Evolutionary conservation across 108 stramenopile species (phyloP).

Genomic region (Nitzschia inconspicua): DNA sequence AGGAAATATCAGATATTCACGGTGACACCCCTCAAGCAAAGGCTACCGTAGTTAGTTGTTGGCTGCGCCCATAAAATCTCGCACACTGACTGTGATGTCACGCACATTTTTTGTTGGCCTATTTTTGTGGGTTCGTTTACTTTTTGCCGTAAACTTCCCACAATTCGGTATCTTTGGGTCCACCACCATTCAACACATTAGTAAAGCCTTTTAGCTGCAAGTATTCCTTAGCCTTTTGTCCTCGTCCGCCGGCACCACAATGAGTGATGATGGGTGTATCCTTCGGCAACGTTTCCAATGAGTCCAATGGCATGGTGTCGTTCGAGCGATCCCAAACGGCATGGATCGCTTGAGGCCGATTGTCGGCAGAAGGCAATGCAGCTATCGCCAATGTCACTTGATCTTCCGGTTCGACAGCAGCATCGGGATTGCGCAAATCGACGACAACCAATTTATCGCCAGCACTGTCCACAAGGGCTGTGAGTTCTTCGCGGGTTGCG

Average conservation of each 20-base stretch:
- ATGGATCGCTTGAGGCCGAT: conserved; percentile 60
- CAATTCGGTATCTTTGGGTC: conserved; percentile 81
- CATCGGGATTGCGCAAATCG: conserved; percentile 79
- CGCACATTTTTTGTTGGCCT: no score
- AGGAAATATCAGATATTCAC: no score
- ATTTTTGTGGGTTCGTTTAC: conserved; percentile 29
- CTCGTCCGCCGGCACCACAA: conserved; percentile 86
- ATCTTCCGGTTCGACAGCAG: conserved; percentile 72
- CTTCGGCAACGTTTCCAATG: conserved; percentile 29
- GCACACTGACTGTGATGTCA: no score
- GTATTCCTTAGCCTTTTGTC: conserved; percentile 84
- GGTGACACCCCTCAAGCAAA: no score
- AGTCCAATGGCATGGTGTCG: conserved; percentile 62
- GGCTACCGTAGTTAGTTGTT: no score
- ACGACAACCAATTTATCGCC: conserved; percentile 69
- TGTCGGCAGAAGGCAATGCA: neutral
- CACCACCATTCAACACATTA: conserved; percentile 87
- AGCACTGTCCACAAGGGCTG: conserved; percentile 53
- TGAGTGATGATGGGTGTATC: conserved; percentile 87
- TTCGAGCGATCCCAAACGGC: conserved; percentile 64
- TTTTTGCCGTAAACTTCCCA: conserved; percentile 79
- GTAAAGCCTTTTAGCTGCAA: conserved; percentile 73
- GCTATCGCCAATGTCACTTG: conserved; percentile 15
- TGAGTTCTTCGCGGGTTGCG: conserved; percentile 61
- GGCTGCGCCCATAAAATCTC: no score